Evolutionary conservation across 2,329 filamentous ascomycete genomes (phyloP).

Genomic region (Ilyonectria destructans): DNA sequence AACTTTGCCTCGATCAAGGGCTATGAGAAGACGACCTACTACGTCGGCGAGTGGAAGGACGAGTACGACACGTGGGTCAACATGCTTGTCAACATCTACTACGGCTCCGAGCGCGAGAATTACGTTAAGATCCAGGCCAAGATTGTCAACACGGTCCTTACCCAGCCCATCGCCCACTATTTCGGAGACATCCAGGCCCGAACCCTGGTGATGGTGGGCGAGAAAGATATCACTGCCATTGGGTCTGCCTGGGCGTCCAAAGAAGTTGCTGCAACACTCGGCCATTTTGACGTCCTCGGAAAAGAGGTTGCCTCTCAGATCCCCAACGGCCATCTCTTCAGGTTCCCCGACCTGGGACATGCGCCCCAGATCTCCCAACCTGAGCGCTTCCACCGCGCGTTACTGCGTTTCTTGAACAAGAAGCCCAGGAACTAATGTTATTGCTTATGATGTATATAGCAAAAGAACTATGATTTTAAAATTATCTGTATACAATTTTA

Average conservation of each 20-base stretch:
- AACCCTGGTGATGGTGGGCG: slow-evolving; percentile 67
- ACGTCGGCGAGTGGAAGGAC: slow-evolving; percentile 63
- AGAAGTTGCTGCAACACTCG: slow-evolving; percentile 61
- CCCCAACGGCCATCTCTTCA: slow-evolving; percentile 61
- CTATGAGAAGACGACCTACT: slow-evolving; percentile 67
- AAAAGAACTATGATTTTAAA: background rate
- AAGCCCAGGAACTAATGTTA: background rate
- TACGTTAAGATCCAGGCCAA: slow-evolving; percentile 66
- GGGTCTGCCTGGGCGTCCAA: slow-evolving; percentile 67
- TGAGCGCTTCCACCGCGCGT: slow-evolving; percentile 61
- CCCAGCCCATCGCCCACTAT: slow-evolving; percentile 67
- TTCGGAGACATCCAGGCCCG: slow-evolving; percentile 62
- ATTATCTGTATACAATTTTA: background rate
- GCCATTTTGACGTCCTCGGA: slow-evolving; percentile 66
- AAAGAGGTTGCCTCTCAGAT: slow-evolving; percentile 62
- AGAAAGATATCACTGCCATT: slow-evolving; percentile 69
- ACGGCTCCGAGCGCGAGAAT: slow-evolving; percentile 58
- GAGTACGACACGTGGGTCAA: slow-evolving; percentile 70
- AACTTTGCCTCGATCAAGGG: slow-evolving; percentile 62
- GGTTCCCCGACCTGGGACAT: slow-evolving; percentile 66
- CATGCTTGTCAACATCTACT: slow-evolving; percentile 69
- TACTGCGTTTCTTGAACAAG: slow-evolving; percentile 62
- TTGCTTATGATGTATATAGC: background rate
- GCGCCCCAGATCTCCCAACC: slow-evolving; percentile 69
- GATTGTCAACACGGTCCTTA: slow-evolving; percentile 70